These are phyloP conservation scores for Arthrobotrys sinensis DNA, from an alignment of 2,329 filamentous ascomycete genomes.

Conservation along the genomic window DNA sequence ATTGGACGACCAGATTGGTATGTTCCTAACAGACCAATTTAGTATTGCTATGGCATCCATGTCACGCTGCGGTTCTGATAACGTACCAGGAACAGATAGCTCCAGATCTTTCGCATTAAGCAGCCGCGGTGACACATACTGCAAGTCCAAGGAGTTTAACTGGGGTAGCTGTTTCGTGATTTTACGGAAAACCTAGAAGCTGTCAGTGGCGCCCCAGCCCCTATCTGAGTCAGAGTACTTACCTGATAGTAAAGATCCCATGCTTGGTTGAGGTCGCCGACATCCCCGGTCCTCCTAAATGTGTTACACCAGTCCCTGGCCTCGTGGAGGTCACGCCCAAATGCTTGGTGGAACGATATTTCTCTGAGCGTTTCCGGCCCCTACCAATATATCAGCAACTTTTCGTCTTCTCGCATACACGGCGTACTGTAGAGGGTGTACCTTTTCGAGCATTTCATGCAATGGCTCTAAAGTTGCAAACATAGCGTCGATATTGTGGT, in stretches of 20 bases:
- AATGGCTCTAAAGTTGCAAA: constrained; percentile 90
- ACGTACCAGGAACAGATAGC: constrained; percentile 95
- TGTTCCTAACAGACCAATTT: constrained; percentile 59
- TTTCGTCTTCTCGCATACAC: too few relatives aligned
- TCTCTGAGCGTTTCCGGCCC: constrained; percentile 92
- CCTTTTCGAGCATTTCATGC: constrained; percentile 87
- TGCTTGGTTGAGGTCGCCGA: constrained; percentile 95
- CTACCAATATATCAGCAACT: constrained; percentile 63
- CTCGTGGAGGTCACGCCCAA: constrained; percentile 93
- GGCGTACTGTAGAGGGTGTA: constrained; percentile 32
- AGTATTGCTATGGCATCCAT: neutral
- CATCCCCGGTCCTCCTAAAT: constrained; percentile 88
- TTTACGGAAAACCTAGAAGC: constrained; percentile 82
- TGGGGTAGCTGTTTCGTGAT: constrained; percentile 94
- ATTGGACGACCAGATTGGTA: constrained; percentile 75
- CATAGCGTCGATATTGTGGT: constrained; percentile 98
- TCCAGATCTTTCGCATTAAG: constrained; percentile 88
- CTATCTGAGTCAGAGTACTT: neutral
- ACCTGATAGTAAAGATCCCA: constrained; percentile 98
- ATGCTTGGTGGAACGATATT: constrained; percentile 97
- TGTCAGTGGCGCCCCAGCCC: neutral
- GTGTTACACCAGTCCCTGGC: constrained; percentile 96
- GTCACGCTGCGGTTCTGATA: neutral
- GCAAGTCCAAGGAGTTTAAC: constrained; percentile 90
- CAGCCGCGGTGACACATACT: constrained; percentile 96